Conservation (phyloP, 1,284 basidiomycete species). For the Pseudozyma tsukubaensis region DNA sequence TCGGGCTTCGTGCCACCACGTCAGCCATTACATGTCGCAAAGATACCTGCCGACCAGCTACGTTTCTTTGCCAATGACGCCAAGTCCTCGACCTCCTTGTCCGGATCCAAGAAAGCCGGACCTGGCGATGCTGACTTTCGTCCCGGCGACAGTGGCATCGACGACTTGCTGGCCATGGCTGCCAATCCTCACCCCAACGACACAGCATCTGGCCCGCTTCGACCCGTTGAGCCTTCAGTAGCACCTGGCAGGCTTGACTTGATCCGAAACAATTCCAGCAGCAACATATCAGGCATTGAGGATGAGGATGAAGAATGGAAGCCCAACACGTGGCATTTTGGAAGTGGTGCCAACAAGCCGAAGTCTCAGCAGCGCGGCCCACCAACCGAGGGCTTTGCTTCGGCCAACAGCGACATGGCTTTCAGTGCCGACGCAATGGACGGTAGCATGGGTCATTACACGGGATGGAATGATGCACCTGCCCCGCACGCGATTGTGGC, state of each 20-base stretch:
- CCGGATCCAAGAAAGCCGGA: constrained; percentile 15
- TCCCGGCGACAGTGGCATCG: constrained; percentile 61
- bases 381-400: neutral
- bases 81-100: constrained; percentile 5
- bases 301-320: constrained; percentile 51
- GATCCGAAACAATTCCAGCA: constrained; percentile 13
- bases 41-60: constrained; percentile 43
- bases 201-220: neutral
- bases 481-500: constrained; percentile 48
- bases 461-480: constrained; percentile 62
- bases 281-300: constrained; percentile 17
- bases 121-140: constrained; percentile 25
- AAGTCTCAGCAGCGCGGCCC: neutral
- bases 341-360: constrained; percentile 14
- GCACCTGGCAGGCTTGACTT: constrained; percentile 14
- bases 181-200: constrained; percentile 13
- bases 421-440: neutral
- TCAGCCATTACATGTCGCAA: constrained; percentile 39
- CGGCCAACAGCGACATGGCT: constrained; percentile 1
- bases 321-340: constrained; percentile 60
- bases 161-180: constrained; percentile 54
- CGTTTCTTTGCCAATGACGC: constrained; percentile 47
- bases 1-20: constrained; percentile 41
- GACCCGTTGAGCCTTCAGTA: neutral
- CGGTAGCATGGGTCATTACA: constrained; percentile 12